phyloP scores from a whole-genome alignment of 805 yeast genomes.

The Lipomyces orientalis region DNA sequence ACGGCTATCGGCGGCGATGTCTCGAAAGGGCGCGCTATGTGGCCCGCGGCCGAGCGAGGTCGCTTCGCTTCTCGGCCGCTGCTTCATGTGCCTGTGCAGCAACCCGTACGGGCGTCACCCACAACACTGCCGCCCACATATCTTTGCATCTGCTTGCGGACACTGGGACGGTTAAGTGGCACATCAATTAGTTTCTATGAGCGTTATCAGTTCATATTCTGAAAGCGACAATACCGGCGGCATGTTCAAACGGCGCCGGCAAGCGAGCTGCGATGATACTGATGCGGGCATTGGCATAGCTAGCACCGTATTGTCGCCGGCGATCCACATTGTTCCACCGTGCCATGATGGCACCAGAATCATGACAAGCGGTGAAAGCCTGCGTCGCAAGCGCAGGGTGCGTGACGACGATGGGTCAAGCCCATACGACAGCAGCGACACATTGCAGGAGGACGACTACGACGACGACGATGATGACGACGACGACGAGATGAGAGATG shows the following conservation, averaged over 20 bases:
- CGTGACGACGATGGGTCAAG: not conserved
- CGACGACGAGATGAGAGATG: not conserved
- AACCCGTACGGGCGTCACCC: not conserved
- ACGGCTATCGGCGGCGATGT: not conserved
- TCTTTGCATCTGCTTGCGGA: not conserved
- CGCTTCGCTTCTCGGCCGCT: not conserved
- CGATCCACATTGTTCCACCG: slow-evolving; percentile 21
- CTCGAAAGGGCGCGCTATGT: not conserved
- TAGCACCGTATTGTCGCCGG: slow-evolving; percentile 15
- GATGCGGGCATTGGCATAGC: not conserved
- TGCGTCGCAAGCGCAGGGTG: not conserved
- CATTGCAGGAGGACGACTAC: not conserved
- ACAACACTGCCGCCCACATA: not conserved
- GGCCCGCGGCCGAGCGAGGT: not conserved
- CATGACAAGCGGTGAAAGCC: not conserved
- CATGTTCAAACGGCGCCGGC: not conserved
- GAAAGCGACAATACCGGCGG: not conserved
- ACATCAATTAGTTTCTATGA: not conserved
- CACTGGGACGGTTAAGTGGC: not conserved
- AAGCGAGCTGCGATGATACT: not conserved
- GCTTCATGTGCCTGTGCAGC: not conserved
- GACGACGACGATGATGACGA: not conserved
- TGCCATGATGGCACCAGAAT: slow-evolving; percentile 1
- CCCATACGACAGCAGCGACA: not conserved
- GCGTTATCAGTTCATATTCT: too few species aligned